phyloP scores from a whole-genome alignment of 345 rosid species.

The Passiflora organensis region DNA sequence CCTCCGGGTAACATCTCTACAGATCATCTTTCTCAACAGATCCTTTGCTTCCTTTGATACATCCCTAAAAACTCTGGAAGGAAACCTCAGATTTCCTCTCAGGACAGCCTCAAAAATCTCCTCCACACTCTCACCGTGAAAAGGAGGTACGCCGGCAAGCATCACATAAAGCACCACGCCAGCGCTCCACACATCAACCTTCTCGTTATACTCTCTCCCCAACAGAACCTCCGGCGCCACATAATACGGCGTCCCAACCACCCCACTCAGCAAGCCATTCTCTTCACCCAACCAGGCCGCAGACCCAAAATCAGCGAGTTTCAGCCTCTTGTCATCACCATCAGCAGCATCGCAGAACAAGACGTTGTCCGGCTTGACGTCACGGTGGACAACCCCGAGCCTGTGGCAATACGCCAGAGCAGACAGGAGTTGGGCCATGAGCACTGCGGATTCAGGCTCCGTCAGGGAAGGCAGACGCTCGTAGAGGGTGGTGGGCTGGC shows the following conservation, averaged over 20 bases:
- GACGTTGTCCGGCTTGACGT: constrained; percentile 24
- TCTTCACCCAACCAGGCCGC: constrained; percentile 18
- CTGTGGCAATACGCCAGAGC: constrained; percentile 23
- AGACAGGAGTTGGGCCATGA: constrained; percentile 13
- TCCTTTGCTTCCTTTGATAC: constrained; percentile 25
- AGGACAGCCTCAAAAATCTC: constrained; percentile 28
- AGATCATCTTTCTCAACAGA: constrained; percentile 22
- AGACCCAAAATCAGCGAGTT: constrained; percentile 22
- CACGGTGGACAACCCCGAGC: constrained; percentile 16
- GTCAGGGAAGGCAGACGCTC: constrained; percentile 15
- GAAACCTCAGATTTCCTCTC: constrained; percentile 29
- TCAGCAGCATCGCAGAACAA: too few species aligned
- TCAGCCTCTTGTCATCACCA: too few species aligned
- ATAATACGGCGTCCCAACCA: constrained; percentile 29
- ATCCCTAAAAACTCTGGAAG: constrained; percentile 11
- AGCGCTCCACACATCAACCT: constrained; percentile 29
- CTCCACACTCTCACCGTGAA: constrained; percentile 20
- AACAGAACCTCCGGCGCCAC: constrained; percentile 28
- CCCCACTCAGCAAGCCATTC: constrained; percentile 7
- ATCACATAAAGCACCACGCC: constrained; percentile 29
- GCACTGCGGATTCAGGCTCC: constrained; percentile 9
- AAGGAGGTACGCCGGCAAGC: constrained; percentile 29
- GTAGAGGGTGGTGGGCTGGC: constrained; percentile 20
- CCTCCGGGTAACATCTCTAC: constrained; percentile 22
- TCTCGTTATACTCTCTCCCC: constrained; percentile 30